Evolutionary conservation across 2,329 filamentous ascomycete species (phyloP).

Genomic region (Claviceps purpurea): DNA sequence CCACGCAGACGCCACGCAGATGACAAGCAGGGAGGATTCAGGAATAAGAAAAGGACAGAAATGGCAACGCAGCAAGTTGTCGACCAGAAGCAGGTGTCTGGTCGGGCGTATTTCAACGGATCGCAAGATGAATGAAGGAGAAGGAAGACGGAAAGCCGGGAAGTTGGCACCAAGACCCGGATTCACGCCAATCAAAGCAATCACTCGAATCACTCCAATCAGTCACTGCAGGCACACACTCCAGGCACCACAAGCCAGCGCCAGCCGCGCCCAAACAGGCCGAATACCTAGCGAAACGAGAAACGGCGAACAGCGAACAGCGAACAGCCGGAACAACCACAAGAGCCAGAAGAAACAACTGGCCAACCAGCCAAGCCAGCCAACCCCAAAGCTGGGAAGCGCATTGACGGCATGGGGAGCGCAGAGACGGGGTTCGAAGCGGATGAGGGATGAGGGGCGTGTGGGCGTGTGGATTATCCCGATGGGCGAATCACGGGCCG

Average conservation of each 20-base stretch:
- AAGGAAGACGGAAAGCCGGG: constrained; percentile 2
- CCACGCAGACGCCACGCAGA: background rate
- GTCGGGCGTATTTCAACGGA: background rate
- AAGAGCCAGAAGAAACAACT: too few species aligned
- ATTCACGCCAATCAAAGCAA: background rate
- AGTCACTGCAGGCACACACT: background rate
- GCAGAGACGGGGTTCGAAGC: background rate
- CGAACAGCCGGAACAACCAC: too few species aligned
- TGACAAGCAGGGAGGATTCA: background rate
- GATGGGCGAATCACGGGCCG: background rate
- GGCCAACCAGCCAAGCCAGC: background rate
- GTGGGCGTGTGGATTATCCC: background rate
- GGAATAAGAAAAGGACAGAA: background rate
- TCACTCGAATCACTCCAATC: too few species aligned
- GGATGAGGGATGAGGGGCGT: background rate
- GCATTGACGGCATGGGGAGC: too few species aligned
- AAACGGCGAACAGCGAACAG: too few species aligned
- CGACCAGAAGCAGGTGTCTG: background rate
- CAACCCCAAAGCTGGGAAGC: background rate
- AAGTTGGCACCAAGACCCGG: constrained; percentile 1
- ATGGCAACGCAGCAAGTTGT: background rate
- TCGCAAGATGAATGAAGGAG: background rate
- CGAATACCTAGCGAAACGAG: too few species aligned
- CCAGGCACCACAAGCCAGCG: background rate
- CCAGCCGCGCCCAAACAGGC: background rate